These are phyloP conservation scores for Kazachstania psychrophila DNA, from an alignment of 805 yeast genomes.

Conservation along the genomic window DNA sequence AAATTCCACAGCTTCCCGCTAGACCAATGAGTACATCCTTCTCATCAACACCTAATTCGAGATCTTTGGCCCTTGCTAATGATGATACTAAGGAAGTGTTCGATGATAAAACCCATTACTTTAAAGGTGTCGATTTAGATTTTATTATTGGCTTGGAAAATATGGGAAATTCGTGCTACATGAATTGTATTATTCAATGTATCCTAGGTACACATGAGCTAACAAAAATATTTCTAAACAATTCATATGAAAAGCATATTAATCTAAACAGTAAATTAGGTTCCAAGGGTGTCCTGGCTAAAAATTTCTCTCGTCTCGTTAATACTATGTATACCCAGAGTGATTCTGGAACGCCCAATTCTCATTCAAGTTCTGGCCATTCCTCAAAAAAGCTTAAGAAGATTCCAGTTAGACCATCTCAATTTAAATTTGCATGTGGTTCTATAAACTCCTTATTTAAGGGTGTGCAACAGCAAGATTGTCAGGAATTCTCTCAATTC, in stretches of 20 bases:
- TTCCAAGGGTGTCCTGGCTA: conserved; percentile 70
- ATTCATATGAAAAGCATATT: conserved; percentile 58
- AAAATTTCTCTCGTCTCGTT: conserved; percentile 56
- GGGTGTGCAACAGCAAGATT: conserved; percentile 82
- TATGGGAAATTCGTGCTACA: conserved; percentile 86
- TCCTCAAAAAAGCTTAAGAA: background rate
- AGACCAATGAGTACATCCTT: conserved; percentile 1
- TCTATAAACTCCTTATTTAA: conserved; percentile 66
- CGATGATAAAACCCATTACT: background rate
- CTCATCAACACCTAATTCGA: background rate
- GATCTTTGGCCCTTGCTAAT: background rate
- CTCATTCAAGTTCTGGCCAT: conserved; percentile 9
- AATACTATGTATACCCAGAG: conserved; percentile 48
- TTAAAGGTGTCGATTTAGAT: conserved; percentile 18
- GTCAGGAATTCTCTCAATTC: conserved; percentile 87
- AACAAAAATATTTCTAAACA: conserved; percentile 52
- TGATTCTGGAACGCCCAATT: conserved; percentile 28
- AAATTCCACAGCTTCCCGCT: conserved; percentile 16
- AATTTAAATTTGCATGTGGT: conserved; percentile 64
- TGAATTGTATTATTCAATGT: conserved; percentile 86
- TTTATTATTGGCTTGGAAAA: conserved; percentile 69
- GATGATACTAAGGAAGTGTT: no score
- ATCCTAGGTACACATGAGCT: conserved; percentile 64
- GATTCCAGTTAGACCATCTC: conserved; percentile 43
- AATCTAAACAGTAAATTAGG: conserved; percentile 70